A percentile compares a stretch with the other conserved stretches of the same genome.
Evolutionary conservation across 1,284 basidiomycete species (phyloP).

Genomic region (Macrocybe sp.): DNA sequence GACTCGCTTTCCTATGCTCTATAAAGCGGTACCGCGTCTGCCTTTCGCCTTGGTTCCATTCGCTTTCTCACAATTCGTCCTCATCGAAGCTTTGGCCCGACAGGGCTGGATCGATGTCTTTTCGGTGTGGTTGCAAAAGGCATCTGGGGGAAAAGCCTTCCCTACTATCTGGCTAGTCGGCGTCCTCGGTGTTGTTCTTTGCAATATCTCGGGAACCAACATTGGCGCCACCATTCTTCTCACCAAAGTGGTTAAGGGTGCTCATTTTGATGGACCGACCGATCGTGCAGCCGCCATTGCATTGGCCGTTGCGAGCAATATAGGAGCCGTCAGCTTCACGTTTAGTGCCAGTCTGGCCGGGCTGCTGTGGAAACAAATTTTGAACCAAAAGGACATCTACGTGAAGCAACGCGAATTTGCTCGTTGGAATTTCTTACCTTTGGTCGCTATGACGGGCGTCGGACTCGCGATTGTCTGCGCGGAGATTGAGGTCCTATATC

Average conservation of each 20-base stretch:
- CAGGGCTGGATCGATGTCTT: constrained; percentile 94
- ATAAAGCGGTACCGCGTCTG: constrained; percentile 64
- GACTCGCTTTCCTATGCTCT: constrained; percentile 68
- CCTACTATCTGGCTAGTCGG: constrained; percentile 54
- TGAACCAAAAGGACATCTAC: constrained; percentile 72
- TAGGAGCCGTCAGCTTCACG: constrained; percentile 89
- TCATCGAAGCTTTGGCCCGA: constrained; percentile 80
- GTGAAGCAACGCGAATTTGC: constrained; percentile 72
- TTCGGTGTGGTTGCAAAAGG: constrained; percentile 62
- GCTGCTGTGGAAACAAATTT: constrained; percentile 80
- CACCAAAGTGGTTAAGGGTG: constrained; percentile 41
- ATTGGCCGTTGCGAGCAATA: constrained; percentile 71
- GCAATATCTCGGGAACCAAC: constrained; percentile 91
- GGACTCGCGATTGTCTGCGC: constrained; percentile 56
- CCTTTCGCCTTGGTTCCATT: constrained; percentile 87
- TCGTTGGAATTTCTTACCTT: constrained; percentile 62
- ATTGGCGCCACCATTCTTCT: constrained; percentile 95
- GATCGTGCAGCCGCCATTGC: constrained; percentile 40
- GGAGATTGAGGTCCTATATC: constrained; percentile 57
- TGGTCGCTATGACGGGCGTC: constrained; percentile 46
- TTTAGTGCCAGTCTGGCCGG: constrained; percentile 91
- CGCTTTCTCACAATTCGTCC: constrained; percentile 93
- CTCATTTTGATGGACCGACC: constrained; percentile 24
- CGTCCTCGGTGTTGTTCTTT: constrained; percentile 67
- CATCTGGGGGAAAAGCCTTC: constrained; percentile 40